Base-by-base conservation (phyloP, 305 asterid genomes). In the Caryopteris hybrid region DNA sequence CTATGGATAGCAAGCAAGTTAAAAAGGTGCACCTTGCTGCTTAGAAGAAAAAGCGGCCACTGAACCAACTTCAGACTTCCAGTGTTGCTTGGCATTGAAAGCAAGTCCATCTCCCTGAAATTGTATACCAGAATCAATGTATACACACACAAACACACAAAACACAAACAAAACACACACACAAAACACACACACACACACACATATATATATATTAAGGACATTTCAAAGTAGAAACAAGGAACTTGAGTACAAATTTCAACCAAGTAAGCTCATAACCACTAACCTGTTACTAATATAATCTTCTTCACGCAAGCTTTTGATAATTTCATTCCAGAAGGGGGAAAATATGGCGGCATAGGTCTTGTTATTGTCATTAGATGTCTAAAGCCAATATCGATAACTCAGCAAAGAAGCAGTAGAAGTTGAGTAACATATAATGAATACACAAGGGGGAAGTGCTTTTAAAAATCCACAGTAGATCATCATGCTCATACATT, bases 41-140 rank as follows among this genome's bases (percentile, higher is more conserved):
- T 89, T 52, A 95, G 88, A 76, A 95, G 98, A 76, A 95, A 95
- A 71, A 95, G 93, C 29, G 99, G 99, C 99, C 99, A 95, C 69
- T 95, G 99, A 47, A 95, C 99, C 77, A 95, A 83, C 76, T 70
- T 75, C 69, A 95, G 76, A 81, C 91, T 95, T 78, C 99, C 99
- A 52, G 74, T 78, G 80, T 95, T 95, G 86, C 98, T 89, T 22
- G 99, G 99, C 99, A 95, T 91, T 20, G 89, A 91, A 78, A 95
- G 96, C 74, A 95, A 88, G 85, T 95, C 94, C 99, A 84, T 95
- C 83, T 95, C 99, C 87, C 99, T 95, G 74, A 52, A 62, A 68
- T 43, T 67, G 43, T 43, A 56, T 51, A 50, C 25, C 27, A 63
- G 64, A 62, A 63, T 38, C 12, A 45, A 38, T 48, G 53, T 16